Percentiles rank a stretch among this genome's conserved stretches.
These are phyloP conservation scores for Pythium dissotocum DNA, from an alignment of 352 stramenopile species.

Conservation along the genomic window DNA sequence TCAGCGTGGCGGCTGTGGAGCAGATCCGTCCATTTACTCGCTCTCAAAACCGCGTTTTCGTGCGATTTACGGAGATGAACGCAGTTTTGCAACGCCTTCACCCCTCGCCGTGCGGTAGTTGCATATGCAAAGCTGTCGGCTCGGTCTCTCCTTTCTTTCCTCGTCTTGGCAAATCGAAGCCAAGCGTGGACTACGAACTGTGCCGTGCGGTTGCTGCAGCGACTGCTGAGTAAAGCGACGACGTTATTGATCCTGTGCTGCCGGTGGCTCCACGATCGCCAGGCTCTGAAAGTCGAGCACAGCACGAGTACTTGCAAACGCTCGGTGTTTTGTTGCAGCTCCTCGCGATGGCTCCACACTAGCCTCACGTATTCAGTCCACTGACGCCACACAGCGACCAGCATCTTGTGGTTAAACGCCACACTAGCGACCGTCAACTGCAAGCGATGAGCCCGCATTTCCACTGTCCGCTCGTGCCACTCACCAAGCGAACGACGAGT, in stretches of 20 bases:
- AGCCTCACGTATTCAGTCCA: conserved; percentile 34
- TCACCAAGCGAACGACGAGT: conserved; percentile 5
- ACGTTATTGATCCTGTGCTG: conserved; percentile 34
- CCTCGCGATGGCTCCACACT: conserved; percentile 30
- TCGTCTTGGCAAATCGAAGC: background rate
- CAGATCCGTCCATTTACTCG: conserved; percentile 14
- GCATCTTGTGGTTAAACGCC: conserved; percentile 5
- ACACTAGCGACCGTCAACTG: conserved; percentile 19
- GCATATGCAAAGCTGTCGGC: background rate
- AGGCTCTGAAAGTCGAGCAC: conserved; percentile 59
- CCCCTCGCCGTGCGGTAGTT: background rate
- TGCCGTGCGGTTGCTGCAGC: conserved; percentile 21
- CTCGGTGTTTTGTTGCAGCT: conserved; percentile 58
- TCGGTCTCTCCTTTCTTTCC: background rate
- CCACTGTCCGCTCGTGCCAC: conserved; percentile 16
- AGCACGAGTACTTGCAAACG: conserved; percentile 59
- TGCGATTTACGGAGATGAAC: background rate
- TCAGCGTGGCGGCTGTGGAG: background rate
- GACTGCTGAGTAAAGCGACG: conserved; percentile 25
- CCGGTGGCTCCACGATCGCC: conserved; percentile 36
- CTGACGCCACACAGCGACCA: background rate
- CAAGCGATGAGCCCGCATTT: conserved; percentile 3
- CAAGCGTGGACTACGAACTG: conserved; percentile 6
- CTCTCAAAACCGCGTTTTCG: background rate
- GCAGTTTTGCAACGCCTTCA: background rate